These are phyloP conservation scores for Boechera retrofracta DNA, from an alignment of 345 rosid genomes.

Conservation along the genomic window DNA sequence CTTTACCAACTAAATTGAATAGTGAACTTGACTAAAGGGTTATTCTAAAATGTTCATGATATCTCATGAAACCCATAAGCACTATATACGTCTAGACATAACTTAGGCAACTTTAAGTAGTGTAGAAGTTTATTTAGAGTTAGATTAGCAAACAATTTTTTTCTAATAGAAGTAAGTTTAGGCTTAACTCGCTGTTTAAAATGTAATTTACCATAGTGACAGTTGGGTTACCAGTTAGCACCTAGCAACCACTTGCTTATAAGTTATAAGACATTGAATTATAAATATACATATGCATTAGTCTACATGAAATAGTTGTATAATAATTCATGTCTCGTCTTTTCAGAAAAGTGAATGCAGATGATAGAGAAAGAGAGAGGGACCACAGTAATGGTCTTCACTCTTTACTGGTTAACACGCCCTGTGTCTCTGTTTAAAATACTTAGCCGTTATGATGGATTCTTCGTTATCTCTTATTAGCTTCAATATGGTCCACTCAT, in stretches of 20 bases:
- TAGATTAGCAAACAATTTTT: neutral
- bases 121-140: neutral
- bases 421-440: constrained; percentile 52
- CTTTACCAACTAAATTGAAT: constrained; percentile 20
- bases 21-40: neutral
- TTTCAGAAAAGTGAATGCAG: constrained; percentile 36
- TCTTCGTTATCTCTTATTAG: constrained; percentile 20
- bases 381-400: constrained; percentile 29
- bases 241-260: neutral
- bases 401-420: constrained; percentile 51
- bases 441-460: constrained; percentile 39
- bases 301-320: constrained; percentile 3
- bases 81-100: neutral
- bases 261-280: neutral
- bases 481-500: constrained; percentile 30
- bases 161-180: neutral
- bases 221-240: neutral
- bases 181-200: neutral
- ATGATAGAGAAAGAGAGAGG: constrained; percentile 12
- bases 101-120: neutral
- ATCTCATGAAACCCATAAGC: constrained; percentile 7
- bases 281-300: neutral
- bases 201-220: neutral
- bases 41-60: neutral
- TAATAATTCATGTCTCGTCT: constrained; percentile 41